These are phyloP conservation scores for Fistulinella cinereoalba DNA, from an alignment of 1,284 basidiomycete genomes.

Conservation along the genomic window DNA sequence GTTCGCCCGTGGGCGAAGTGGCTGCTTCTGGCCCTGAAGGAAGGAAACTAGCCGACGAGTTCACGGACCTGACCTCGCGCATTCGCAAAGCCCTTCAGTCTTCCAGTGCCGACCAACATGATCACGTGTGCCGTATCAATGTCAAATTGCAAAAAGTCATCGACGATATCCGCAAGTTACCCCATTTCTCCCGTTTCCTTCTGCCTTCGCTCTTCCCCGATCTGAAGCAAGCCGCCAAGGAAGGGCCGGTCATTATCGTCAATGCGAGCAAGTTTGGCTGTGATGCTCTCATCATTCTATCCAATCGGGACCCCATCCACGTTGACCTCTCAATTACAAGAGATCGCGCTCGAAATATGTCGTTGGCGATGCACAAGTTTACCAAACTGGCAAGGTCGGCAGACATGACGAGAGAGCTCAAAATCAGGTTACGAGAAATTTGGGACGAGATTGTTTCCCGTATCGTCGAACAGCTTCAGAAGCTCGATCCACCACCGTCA, in stretches of 20 bases:
- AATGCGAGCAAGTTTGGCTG: no score
- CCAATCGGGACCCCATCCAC: background rate
- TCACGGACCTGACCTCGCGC: background rate
- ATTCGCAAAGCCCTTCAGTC: background rate
- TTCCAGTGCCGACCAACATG: background rate
- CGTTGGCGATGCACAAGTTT: background rate
- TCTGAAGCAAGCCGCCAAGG: no score
- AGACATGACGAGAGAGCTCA: background rate
- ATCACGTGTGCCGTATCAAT: background rate
- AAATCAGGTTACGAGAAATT: background rate
- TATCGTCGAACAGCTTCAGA: background rate
- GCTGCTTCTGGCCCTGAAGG: background rate
- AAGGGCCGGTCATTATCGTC: no score
- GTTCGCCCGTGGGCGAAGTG: background rate
- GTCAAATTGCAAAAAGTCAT: background rate
- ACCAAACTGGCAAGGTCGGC: background rate
- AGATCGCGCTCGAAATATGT: background rate
- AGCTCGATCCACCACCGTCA: background rate
- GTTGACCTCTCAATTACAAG: background rate
- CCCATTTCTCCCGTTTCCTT: background rate
- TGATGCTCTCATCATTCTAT: background rate
- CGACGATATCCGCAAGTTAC: background rate
- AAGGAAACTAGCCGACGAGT: background rate
- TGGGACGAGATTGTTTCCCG: background rate
- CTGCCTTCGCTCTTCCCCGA: no score